Conservation (phyloP, 2,329 filamentous ascomycete species). For the Trichophyton simii region DNA sequence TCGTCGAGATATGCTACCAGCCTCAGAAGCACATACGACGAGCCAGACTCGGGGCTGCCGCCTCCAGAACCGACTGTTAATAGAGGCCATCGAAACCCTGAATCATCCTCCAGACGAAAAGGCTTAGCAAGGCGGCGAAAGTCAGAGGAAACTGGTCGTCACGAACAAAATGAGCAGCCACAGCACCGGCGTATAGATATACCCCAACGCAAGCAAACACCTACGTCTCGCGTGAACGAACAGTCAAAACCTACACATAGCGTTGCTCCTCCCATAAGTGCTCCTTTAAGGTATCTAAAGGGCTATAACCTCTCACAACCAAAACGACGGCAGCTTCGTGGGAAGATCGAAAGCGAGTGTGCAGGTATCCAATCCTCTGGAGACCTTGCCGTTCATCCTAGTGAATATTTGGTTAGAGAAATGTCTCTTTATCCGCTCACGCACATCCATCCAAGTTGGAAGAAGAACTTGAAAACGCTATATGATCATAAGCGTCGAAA, state of each 20-base stretch:
- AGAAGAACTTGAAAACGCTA: not conserved
- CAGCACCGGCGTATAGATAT: not conserved
- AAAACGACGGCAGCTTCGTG: not conserved
- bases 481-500: not conserved
- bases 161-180: not conserved
- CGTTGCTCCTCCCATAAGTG: not conserved
- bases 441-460: not conserved
- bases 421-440: not conserved
- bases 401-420: not conserved
- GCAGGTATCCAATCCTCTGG: not conserved
- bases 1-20: not conserved
- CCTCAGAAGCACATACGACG: not conserved
- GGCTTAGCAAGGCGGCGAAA: too few species aligned
- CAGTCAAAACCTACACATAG: not conserved
- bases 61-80: not conserved
- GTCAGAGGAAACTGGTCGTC: not conserved
- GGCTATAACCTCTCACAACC: not conserved
- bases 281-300: not conserved
- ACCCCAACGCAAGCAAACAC: not conserved
- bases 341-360: not conserved
- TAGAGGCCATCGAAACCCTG: not conserved
- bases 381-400: not conserved
- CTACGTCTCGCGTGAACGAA: not conserved
- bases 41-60: not conserved
- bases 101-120: not conserved